Evolutionary conservation across 345 rosid genomes (phyloP).

Genomic region (Euphorbia pulcherrima): DNA sequence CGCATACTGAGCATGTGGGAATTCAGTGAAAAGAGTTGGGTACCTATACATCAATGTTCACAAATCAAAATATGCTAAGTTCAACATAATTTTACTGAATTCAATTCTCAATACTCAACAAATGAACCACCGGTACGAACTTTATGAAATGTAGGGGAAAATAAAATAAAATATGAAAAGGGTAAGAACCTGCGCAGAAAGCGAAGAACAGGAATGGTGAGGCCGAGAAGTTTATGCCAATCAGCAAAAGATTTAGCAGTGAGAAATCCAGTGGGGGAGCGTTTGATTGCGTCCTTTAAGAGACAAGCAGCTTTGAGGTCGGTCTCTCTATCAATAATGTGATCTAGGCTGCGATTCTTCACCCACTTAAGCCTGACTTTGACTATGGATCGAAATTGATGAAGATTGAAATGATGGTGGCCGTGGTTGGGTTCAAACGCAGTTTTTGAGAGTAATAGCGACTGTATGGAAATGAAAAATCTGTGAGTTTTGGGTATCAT

Average conservation of each 20-base stretch:
- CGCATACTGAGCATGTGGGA: slow-evolving; percentile 72
- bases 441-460: background rate
- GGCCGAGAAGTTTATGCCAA: slow-evolving; percentile 93
- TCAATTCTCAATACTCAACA: background rate
- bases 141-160: background rate
- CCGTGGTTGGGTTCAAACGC: background rate
- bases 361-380: slow-evolving; percentile 95
- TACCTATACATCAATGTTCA: slow-evolving; percentile 45
- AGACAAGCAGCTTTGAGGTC: slow-evolving; percentile 91
- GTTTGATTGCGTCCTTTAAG: slow-evolving; percentile 84
- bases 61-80: background rate
- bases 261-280: slow-evolving; percentile 81
- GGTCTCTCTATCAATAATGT: slow-evolving; percentile 76
- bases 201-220: slow-evolving; percentile 90
- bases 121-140: background rate
- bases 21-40: slow-evolving; percentile 84
- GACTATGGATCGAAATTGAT: slow-evolving; percentile 15
- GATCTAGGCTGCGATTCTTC: slow-evolving; percentile 72
- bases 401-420: slow-evolving; percentile 8
- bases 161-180: no score
- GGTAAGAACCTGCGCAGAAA: slow-evolving; percentile 63
- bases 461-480: background rate
- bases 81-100: background rate
- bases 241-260: slow-evolving; percentile 82
- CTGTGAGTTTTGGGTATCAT: slow-evolving; percentile 13